phyloP scores from a whole-genome alignment of 345 rosid species.

The Euphorbia lathyris region DNA sequence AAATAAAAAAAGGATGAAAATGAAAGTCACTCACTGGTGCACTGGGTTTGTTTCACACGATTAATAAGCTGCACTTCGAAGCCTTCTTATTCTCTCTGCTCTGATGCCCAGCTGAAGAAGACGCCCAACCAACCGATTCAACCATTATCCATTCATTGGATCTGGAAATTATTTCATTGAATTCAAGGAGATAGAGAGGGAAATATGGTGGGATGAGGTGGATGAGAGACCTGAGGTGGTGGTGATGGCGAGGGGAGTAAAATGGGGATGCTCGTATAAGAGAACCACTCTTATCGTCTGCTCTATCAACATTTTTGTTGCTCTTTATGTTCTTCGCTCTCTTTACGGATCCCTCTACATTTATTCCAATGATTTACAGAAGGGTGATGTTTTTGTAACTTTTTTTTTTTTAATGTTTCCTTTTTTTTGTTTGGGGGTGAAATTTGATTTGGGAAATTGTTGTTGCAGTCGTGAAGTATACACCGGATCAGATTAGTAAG shows the following conservation, averaged over 20 bases:
- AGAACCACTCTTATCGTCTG: constrained; percentile 78
- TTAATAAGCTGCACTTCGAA: not conserved
- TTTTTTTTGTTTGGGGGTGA: not conserved
- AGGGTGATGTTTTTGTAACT: constrained; percentile 10
- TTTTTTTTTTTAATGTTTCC: not conserved
- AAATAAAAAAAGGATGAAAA: not conserved
- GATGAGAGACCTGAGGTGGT: constrained; percentile 4
- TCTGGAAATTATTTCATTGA: not conserved
- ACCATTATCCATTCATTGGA: not conserved
- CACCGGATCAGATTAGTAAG: constrained; percentile 77
- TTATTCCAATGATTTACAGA: constrained; percentile 43
- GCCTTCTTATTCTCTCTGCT: not conserved
- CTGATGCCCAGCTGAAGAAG: not conserved
- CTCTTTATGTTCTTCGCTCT: constrained; percentile 85
- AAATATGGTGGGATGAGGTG: constrained; percentile 26
- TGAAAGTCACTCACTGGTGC: not conserved
- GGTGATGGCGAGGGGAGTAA: constrained; percentile 34
- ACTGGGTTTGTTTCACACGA: not conserved
- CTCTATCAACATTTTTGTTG: constrained; percentile 80
- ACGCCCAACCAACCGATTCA: not conserved
- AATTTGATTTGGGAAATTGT: not conserved
- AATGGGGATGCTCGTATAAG: constrained; percentile 63
- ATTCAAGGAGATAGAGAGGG: not conserved
- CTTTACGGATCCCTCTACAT: constrained; percentile 74
- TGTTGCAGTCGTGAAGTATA: constrained; percentile 56